Evolutionary conservation across 495 filamentous ascomycete genomes (phyloP).

Genomic region (Immersiella caudata): DNA sequence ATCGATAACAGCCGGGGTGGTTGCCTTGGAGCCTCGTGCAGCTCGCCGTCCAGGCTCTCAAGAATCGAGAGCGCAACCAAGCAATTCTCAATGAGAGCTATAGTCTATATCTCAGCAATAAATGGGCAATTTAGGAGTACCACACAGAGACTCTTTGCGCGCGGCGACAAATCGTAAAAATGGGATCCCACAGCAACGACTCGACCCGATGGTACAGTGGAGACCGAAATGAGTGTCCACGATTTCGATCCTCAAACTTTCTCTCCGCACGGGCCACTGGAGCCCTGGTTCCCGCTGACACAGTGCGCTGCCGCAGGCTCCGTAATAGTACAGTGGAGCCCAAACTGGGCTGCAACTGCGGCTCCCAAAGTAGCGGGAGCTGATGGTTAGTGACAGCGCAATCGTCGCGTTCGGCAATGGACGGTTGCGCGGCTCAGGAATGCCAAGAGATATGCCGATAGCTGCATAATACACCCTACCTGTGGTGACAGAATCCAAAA

Average conservation of each 20-base stretch:
- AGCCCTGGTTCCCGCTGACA: not conserved
- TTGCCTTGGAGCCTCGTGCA: not conserved
- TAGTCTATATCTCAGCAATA: not conserved
- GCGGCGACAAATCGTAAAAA: too few relatives aligned
- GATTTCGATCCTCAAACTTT: too few relatives aligned
- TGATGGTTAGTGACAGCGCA: not conserved
- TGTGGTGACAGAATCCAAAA: not conserved
- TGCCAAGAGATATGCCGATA: not conserved
- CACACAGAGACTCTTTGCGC: too few relatives aligned
- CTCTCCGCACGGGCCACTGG: not conserved
- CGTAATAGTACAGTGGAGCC: not conserved
- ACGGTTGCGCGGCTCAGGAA: not conserved
- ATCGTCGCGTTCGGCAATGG: not conserved
- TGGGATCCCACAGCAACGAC: too few relatives aligned
- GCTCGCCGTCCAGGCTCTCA: not conserved
- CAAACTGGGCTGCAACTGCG: not conserved
- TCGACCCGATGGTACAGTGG: too few relatives aligned
- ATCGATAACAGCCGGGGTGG: not conserved
- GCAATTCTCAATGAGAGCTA: not conserved
- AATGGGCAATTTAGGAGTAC: not conserved
- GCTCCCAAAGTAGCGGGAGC: not conserved
- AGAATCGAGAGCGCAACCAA: not conserved
- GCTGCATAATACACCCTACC: conserved; percentile 6
- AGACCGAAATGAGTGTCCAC: too few relatives aligned
- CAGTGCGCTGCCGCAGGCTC: too few relatives aligned